A percentile compares a stretch with the other conserved stretches of the same genome.
phyloP scores from a whole-genome alignment of 768 basidiomycete genomes.

The Porphyrellus cyaneotinctus region DNA sequence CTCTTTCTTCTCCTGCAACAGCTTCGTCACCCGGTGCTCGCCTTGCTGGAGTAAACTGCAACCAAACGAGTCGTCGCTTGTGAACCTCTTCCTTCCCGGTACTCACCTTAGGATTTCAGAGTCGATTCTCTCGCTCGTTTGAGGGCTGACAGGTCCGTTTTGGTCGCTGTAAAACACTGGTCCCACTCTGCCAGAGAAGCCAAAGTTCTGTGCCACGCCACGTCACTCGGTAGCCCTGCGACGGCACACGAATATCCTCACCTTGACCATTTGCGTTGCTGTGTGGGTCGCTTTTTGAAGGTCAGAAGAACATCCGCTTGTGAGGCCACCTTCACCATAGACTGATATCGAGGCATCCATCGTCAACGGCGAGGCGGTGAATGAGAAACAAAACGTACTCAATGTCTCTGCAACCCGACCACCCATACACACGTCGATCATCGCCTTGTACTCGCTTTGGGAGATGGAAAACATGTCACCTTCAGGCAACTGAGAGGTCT shows the following conservation, averaged over 20 bases:
- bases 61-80: not conserved
- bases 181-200: constrained; percentile 74
- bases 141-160: constrained; percentile 65
- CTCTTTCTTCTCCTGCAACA: constrained; percentile 63
- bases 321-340: constrained; percentile 83
- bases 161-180: constrained; percentile 79
- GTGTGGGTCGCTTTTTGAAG: constrained; percentile 74
- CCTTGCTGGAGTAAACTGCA: constrained; percentile 62
- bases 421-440: constrained; percentile 90
- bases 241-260: constrained; percentile 34
- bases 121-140: constrained; percentile 82
- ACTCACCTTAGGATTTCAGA: constrained; percentile 78
- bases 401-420: constrained; percentile 94
- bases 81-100: not conserved
- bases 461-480: constrained; percentile 71
- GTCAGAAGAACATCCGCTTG: constrained; percentile 91
- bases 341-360: constrained; percentile 42
- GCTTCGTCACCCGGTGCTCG: constrained; percentile 57
- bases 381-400: constrained; percentile 42
- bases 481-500: constrained; percentile 78
- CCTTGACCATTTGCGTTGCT: constrained; percentile 87
- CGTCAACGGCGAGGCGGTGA: constrained; percentile 2
- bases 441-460: constrained; percentile 69
- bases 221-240: not conserved
- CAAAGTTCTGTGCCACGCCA: constrained; percentile 52